Base-by-base conservation (phyloP, 2,329 filamentous ascomycete species). In the Onygenales sp. region DNA sequence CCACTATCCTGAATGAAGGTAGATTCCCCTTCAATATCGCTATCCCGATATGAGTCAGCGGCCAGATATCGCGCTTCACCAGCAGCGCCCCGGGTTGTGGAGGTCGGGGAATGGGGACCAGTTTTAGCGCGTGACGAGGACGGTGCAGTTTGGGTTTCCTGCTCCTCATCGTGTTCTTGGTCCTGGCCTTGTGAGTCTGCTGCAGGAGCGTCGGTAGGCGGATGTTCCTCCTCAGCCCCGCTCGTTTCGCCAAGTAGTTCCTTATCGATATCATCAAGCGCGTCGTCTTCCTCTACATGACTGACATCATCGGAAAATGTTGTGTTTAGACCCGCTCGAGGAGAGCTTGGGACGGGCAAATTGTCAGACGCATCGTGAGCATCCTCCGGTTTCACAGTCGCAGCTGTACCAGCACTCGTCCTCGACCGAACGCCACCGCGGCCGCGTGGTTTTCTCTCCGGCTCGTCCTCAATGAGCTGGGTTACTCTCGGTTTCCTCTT, bases 261-360 rank as follows among this genome's bases (percentile, higher is more conserved):
- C 36, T 69, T 69, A 55, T 70, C 69, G 21, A 67, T 63, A 46
- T 70, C 68, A 52, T 70, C 68, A 10, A 71, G 61, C 4, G 58
- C 56, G 47, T 64, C 65, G 43, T 71, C 68, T 7, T 62, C 64
- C 41, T 69, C 66, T 10, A 64, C 53, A 46, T 65, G 63, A 13
- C 61, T 63, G 9, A 58, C 58, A 32, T 51, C 60, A 45, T 57
- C 54, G 21, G 58, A 58, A 47, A 58, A 52, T 10, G 61, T 55
- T 2, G 61, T 59, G 31, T 59, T 58, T 43, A 61, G 64, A 2
- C 54, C 55, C 32, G 63, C 61, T 51, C 60, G 62, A 35, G 33
- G n/a, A 3, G 55, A 60, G 8, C 63, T 61, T 13, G 64, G 63
- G 5, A 61, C 65, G 31, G 60, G 47, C 10, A 58, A 55, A 50